phyloP scores from a whole-genome alignment of 192 early-diverging fungal species.

The Coemansia sp. region DNA sequence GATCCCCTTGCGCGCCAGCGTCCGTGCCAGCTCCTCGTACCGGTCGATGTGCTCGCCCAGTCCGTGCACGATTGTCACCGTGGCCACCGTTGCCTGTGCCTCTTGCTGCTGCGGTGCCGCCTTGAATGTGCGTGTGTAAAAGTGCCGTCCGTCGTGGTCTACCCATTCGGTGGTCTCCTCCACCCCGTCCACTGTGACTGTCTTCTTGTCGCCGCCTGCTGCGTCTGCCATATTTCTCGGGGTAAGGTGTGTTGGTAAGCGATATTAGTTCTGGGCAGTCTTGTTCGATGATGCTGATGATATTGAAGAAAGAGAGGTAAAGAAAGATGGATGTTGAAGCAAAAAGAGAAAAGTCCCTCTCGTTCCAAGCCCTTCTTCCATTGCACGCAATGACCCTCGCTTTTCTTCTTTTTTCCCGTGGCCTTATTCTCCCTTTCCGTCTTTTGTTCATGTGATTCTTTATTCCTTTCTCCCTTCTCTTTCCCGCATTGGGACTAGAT shows the following conservation, averaged over 20 bases:
- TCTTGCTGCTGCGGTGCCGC: conserved; percentile 17
- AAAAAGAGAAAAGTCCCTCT: too few species aligned
- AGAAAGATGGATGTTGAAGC: too few species aligned
- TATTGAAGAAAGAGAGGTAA: too few species aligned
- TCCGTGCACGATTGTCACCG: conserved; percentile 59
- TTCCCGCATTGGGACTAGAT: too few species aligned
- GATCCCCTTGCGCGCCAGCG: conserved; percentile 58
- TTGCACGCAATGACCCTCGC: too few species aligned
- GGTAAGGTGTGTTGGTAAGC: neutral
- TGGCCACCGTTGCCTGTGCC: conserved; percentile 30
- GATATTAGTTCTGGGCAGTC: too few species aligned
- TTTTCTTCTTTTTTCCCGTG: too few species aligned
- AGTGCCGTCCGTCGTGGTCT: conserved; percentile 14
- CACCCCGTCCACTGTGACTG: conserved; percentile 22
- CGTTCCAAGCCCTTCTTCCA: too few species aligned
- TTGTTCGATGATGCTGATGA: too few species aligned
- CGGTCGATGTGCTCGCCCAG: conserved; percentile 65
- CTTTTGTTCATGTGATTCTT: too few species aligned
- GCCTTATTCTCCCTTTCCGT: too few species aligned
- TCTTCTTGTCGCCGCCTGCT: conserved; percentile 8
- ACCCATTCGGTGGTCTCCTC: conserved; percentile 41
- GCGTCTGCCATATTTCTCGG: neutral
- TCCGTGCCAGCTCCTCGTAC: conserved; percentile 55
- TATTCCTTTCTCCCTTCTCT: too few species aligned
- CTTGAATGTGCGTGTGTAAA: conserved; percentile 42